phyloP scores from a whole-genome alignment of 495 filamentous ascomycete genomes.

The Podospora fimiseda region DNA sequence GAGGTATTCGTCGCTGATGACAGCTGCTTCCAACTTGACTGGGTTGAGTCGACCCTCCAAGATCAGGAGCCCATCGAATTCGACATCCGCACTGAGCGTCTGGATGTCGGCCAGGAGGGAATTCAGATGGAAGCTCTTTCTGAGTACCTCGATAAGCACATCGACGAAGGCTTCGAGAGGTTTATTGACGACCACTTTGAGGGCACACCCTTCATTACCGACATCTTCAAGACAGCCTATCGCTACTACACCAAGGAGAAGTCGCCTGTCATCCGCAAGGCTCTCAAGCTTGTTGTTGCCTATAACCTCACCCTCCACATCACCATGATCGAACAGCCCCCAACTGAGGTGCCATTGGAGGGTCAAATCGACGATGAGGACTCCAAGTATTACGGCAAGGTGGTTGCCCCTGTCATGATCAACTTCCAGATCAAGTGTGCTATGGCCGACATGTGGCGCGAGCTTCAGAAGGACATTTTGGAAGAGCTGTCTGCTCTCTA shows the following conservation, averaged over 20 bases:
- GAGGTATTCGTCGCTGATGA: constrained; percentile 88
- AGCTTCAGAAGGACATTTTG: constrained; percentile 86
- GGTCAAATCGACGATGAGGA: constrained; percentile 73
- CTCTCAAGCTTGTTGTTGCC: constrained; percentile 81
- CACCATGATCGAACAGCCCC: constrained; percentile 81
- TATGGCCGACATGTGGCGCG: constrained; percentile 92
- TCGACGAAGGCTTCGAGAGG: constrained; percentile 80
- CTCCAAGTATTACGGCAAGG: constrained; percentile 80
- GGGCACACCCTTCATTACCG: constrained; percentile 84
- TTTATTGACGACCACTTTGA: constrained; percentile 94
- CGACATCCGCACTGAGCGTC: constrained; percentile 74
- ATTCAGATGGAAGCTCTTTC: constrained; percentile 68
- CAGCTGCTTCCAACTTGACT: constrained; percentile 85
- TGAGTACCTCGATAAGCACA: constrained; percentile 87
- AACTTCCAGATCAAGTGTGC: constrained; percentile 97
- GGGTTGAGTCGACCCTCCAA: constrained; percentile 68
- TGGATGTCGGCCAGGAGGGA: constrained; percentile 79
- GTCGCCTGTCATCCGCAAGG: constrained; percentile 80
- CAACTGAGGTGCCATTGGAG: constrained; percentile 67
- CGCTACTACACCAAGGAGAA: constrained; percentile 79
- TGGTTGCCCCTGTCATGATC: constrained; percentile 90
- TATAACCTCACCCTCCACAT: constrained; percentile 91
- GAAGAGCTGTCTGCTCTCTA: constrained; percentile 86
- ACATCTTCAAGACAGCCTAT: constrained; percentile 89
- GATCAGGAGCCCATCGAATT: constrained; percentile 66